Evolutionary conservation across 305 asterid genomes (phyloP).

Genomic region (Euphrasia arctica): DNA sequence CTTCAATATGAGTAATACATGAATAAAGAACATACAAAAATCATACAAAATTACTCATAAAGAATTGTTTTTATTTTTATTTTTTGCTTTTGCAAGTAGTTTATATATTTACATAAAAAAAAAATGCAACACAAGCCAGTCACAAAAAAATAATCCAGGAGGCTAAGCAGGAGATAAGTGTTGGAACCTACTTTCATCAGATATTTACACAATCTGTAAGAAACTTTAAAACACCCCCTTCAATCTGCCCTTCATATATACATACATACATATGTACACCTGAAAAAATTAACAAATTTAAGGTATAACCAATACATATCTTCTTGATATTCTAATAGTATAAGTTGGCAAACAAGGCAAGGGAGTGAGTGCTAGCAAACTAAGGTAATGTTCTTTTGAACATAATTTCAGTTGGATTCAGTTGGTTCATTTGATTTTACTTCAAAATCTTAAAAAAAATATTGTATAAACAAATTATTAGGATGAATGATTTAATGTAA

Average conservation of each 20-base stretch:
- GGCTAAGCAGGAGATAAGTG: constrained; percentile 23
- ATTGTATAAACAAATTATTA: too few species aligned
- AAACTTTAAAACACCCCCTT: constrained; percentile 1
- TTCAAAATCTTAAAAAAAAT: too few species aligned
- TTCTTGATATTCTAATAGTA: not conserved
- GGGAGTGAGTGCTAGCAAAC: too few species aligned
- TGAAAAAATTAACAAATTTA: constrained; percentile 27
- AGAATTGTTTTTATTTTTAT: not conserved
- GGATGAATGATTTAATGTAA: too few species aligned
- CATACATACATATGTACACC: constrained; percentile 36
- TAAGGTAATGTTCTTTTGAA: too few species aligned
- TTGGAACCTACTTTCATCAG: constrained; percentile 24
- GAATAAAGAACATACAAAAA: too few species aligned
- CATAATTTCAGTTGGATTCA: too few species aligned
- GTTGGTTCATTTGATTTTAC: too few species aligned
- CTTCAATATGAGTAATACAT: too few species aligned
- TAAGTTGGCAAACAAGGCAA: not conserved
- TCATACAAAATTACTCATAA: constrained; percentile 11
- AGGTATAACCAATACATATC: not conserved
- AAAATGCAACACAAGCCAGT: constrained; percentile 2
- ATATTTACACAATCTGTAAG: constrained; percentile 27
- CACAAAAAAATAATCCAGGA: constrained; percentile 24
- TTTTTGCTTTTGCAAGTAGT: not conserved
- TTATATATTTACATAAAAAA: constrained; percentile 27
- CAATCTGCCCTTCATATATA: constrained; percentile 35